These are phyloP conservation scores for Trichoderma erinaceum DNA, from an alignment of 495 filamentous ascomycete species.

Conservation along the genomic window DNA sequence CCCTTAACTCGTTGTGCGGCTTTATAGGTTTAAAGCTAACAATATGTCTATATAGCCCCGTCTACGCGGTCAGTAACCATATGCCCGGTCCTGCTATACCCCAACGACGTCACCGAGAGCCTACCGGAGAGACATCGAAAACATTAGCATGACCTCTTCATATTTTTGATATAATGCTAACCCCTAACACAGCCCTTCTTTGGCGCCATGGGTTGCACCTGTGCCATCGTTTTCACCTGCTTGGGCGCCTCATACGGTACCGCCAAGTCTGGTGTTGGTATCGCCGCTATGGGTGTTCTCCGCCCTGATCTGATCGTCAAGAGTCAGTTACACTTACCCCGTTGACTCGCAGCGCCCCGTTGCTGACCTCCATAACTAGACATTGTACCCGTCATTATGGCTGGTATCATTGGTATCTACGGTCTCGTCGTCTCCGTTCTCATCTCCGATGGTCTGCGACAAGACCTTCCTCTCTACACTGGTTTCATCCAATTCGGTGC, in stretches of 20 bases:
- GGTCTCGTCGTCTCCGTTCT: slow-evolving; percentile 97
- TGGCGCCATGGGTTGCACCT: slow-evolving; percentile 97
- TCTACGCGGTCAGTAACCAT: slow-evolving; percentile 88
- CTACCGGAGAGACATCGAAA: slow-evolving; percentile 19
- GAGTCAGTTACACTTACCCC: slow-evolving; percentile 56
- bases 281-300: slow-evolving; percentile 95
- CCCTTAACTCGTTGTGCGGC: slow-evolving; percentile 35
- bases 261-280: slow-evolving; percentile 98
- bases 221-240: slow-evolving; percentile 98
- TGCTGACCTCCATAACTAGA: slow-evolving; percentile 48
- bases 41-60: slow-evolving; percentile 59
- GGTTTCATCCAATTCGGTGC: slow-evolving; percentile 97
- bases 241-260: slow-evolving; percentile 98
- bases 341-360: slow-evolving; percentile 9
- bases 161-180: slow-evolving; percentile 26
- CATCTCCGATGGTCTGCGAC: slow-evolving; percentile 84
- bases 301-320: slow-evolving; percentile 98
- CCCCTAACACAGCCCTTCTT: slow-evolving; percentile 77
- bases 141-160: slow-evolving; percentile 16
- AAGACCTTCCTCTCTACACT: slow-evolving; percentile 76
- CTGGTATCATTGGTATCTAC: slow-evolving; percentile 99
- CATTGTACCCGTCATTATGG: slow-evolving; percentile 99
- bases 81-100: slow-evolving; percentile 14
- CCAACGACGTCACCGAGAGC: slow-evolving; percentile 12
- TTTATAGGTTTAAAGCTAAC: slow-evolving; percentile 19